phyloP scores from a whole-genome alignment of 1,284 basidiomycete genomes.

The Fomitiporia mediterranea region DNA sequence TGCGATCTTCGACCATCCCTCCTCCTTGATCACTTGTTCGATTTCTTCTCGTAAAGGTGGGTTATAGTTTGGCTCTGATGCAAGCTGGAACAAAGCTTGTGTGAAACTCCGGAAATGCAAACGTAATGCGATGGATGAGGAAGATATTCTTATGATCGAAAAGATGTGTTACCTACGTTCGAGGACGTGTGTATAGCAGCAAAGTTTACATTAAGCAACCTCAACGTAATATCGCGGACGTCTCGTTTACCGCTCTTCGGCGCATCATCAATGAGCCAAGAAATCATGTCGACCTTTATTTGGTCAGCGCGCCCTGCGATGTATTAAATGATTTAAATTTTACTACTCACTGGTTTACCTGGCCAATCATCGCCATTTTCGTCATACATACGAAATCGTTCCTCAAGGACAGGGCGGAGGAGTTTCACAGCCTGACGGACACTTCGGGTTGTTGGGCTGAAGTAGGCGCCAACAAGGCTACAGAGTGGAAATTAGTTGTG shows the following conservation, averaged over 20 bases:
- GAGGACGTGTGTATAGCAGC: conserved; percentile 32
- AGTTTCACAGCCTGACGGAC: conserved; percentile 26
- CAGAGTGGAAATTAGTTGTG: not conserved
- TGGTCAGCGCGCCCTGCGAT: not conserved
- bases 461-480: conserved; percentile 7
- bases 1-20: conserved; percentile 43
- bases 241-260: conserved; percentile 12
- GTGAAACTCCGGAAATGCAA: conserved; percentile 29
- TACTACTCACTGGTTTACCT: conserved; percentile 35
- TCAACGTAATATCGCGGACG: conserved; percentile 21
- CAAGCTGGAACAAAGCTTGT: conserved; percentile 35
- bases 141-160: conserved; percentile 27
- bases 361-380: conserved; percentile 34
- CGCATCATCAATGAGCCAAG: conserved; percentile 18
- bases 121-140: not conserved
- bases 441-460: conserved; percentile 3
- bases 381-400: conserved; percentile 30
- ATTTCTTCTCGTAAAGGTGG: conserved; percentile 41
- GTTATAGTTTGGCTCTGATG: conserved; percentile 33
- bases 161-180: conserved; percentile 21
- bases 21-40: conserved; percentile 31
- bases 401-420: conserved; percentile 35
- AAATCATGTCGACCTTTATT: conserved; percentile 14
- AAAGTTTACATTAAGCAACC: conserved; percentile 29
- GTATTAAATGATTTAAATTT: not conserved